Conservation (phyloP, 2,329 filamentous ascomycete genomes). For the Alternaria rosae region DNA sequence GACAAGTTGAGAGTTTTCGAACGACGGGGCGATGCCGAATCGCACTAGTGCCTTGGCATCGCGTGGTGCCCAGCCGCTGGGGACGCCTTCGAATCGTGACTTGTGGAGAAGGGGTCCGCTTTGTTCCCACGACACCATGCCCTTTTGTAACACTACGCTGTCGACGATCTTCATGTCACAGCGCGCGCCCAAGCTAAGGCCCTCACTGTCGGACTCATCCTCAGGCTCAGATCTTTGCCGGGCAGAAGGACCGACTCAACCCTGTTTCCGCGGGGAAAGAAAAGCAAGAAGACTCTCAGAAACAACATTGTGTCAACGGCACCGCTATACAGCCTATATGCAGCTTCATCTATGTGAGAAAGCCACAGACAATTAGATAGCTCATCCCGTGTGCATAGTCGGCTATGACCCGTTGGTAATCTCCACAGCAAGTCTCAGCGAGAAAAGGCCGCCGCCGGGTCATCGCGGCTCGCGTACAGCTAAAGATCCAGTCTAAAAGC, state of each 20-base stretch:
- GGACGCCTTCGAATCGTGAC: background rate
- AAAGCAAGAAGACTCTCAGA: background rate
- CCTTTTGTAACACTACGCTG: background rate
- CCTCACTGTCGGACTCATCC: background rate
- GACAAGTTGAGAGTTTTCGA: background rate
- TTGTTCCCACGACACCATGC: background rate
- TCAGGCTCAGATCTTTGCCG: background rate
- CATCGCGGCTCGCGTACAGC: background rate
- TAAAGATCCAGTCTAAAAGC: slow-evolving; percentile 1
- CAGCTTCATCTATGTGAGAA: background rate
- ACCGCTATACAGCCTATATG: background rate
- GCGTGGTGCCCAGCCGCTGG: background rate
- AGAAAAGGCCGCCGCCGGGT: slow-evolving; percentile 1
- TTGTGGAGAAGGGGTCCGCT: slow-evolving; percentile 1
- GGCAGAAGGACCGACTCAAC: background rate
- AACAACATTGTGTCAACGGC: background rate
- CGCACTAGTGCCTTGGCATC: background rate
- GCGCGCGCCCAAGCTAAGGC: background rate
- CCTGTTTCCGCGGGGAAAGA: background rate
- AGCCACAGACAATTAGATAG: background rate
- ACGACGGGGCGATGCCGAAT: background rate
- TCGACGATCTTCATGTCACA: background rate
- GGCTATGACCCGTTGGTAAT: background rate
- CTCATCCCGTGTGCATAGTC: background rate
- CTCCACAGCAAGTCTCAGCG: background rate